Evolutionary conservation across 2,329 filamentous ascomycete genomes (phyloP), one percentile per base, ranked within the genome.

Genomic region (Massarina eburnea): DNA sequence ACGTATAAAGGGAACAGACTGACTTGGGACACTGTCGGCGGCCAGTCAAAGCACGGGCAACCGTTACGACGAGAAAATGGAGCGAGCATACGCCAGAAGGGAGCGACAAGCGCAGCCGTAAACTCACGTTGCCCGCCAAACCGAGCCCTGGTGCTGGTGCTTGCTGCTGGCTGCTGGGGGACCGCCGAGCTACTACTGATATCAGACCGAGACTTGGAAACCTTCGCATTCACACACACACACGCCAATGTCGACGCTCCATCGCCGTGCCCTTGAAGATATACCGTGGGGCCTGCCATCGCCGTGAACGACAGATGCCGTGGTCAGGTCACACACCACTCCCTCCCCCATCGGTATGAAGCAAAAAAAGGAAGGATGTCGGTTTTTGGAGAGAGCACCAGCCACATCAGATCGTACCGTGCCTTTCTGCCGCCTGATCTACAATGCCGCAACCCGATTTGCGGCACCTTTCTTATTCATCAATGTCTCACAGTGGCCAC

Each of bases 61-160:
- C 55, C 52, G 61, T 65, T 62, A 64, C 62, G 62, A 67, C 61
- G 50, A 64, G 58, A 60, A 64, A 61, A 61, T 63, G 58, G 59
- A 59, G 50, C 32, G 40, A 40, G 36, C 35, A 48, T 27, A 33
- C 35, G 35, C 18, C 32, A 34, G 33, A 36, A 18, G 17, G 12
- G 33, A 36, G 33, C 33, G 33, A 36, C 36, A 39, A 39, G 21
- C 35, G 18, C 15, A 19, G 35, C 18, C 35, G 18, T 26, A 26
- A 26, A 19, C 20, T 38, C 35, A 22, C 35, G 7, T 19, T 38
- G 19, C 9, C 33, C 7, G 21, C 36, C 20, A 22, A 18, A 46
- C 39, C 44, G 39, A 46, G 33, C 33, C 38, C 39, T 46, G 18
- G 36, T n/a, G n/a, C n/a, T n/a, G n/a, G n/a, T n/a, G n/a, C n/a